Percentiles rank a stretch among this genome's conserved stretches.
Conservation (phyloP, 176 grass and related monocot species). For the Otatea glauca region DNA sequence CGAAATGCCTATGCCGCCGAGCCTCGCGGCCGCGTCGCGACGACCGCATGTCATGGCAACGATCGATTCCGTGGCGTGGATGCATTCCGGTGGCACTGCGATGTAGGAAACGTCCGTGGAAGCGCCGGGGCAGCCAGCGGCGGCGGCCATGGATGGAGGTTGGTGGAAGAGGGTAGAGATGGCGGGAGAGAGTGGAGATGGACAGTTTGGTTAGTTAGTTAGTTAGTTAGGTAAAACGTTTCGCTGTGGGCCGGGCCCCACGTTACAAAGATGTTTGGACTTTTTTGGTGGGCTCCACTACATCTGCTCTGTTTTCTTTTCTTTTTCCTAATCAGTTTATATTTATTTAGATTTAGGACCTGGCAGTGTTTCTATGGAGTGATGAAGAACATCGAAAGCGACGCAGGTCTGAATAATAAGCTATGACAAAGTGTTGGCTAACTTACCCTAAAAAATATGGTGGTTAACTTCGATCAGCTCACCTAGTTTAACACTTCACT, state of each 20-base stretch:
- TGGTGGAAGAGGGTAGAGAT: neutral
- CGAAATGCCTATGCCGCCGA: constrained; percentile 38
- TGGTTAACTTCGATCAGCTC: too few relatives aligned
- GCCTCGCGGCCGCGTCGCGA: neutral
- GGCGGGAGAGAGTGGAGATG: neutral
- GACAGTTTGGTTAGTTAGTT: neutral
- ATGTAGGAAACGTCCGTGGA: neutral
- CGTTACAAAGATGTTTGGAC: neutral
- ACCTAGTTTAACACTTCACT: too few relatives aligned
- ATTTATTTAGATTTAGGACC: neutral
- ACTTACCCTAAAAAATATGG: neutral
- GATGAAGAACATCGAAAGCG: neutral
- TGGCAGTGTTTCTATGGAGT: neutral
- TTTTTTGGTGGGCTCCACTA: neutral
- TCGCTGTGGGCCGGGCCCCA: neutral
- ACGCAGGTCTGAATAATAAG: neutral
- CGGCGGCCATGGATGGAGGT: neutral
- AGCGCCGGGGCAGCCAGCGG: neutral
- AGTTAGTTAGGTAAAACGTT: neutral
- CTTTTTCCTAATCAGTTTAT: neutral
- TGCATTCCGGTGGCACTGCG: neutral
- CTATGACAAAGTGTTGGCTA: neutral
- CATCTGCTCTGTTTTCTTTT: neutral
- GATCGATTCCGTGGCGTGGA: neutral
- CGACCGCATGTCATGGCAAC: neutral